These are phyloP conservation scores for Globisporangium parvum DNA, from an alignment of 352 stramenopile species.

Conservation along the genomic window DNA sequence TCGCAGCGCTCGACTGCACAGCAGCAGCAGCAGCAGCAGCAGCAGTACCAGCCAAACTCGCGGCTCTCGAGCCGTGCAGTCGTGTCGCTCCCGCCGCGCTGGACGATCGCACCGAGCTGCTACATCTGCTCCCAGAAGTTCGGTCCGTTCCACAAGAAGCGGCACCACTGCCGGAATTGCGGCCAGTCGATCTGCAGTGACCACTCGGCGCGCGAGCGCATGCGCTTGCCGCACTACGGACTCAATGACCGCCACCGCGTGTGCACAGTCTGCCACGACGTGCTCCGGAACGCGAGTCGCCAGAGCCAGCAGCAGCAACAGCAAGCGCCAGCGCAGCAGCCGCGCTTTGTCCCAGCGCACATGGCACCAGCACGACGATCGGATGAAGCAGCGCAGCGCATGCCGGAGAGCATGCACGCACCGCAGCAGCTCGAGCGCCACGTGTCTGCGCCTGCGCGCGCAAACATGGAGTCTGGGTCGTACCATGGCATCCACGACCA, in stretches of 20 bases:
- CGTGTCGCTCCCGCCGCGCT: slow-evolving; percentile 72
- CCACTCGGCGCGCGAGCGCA: slow-evolving; percentile 77
- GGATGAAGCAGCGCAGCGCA: slow-evolving; percentile 32
- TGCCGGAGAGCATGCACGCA: slow-evolving; percentile 2
- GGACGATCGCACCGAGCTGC: slow-evolving; percentile 79
- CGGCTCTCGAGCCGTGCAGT: slow-evolving; percentile 27
- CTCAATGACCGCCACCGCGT: slow-evolving; percentile 75
- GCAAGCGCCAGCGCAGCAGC: slow-evolving; percentile 15
- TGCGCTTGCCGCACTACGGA: slow-evolving; percentile 78
- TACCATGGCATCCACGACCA: slow-evolving; percentile 70
- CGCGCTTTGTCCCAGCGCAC: slow-evolving; percentile 8
- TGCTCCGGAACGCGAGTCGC: slow-evolving; percentile 49
- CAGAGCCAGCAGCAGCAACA: slow-evolving; percentile 15
- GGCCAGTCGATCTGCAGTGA: slow-evolving; percentile 82
- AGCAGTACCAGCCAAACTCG: slow-evolving; percentile 29
- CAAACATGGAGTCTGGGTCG: slow-evolving; percentile 15
- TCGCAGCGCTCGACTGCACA: background rate
- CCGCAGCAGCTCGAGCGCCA: slow-evolving; percentile 55
- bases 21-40: background rate
- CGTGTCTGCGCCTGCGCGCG: slow-evolving; percentile 59
- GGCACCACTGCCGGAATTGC: slow-evolving; percentile 85
- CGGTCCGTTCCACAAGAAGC: slow-evolving; percentile 65
- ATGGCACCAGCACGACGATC: slow-evolving; percentile 30
- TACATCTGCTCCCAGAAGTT: slow-evolving; percentile 85
- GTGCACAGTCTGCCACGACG: slow-evolving; percentile 75